A percentile compares a stretch with the other conserved stretches of the same genome.
phyloP scores from a whole-genome alignment of 768 basidiomycete genomes.

The Boletus vinaceobasis region DNA sequence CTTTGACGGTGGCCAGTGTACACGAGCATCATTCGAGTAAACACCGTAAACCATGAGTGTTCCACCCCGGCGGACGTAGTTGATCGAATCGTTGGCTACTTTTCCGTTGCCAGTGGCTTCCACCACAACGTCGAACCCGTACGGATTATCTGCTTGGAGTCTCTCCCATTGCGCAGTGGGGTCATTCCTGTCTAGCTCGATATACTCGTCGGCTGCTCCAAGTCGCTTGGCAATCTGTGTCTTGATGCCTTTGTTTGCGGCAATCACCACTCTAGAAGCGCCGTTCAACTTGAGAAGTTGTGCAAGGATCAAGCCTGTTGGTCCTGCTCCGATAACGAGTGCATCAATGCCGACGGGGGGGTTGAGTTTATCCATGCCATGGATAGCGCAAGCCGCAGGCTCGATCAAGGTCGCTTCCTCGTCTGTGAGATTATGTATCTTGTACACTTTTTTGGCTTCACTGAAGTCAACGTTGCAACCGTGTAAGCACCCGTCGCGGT shows the following conservation, averaged over 20 bases:
- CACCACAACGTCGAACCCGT: constrained; percentile 79
- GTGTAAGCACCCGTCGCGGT: background rate
- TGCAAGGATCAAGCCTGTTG: constrained; percentile 80
- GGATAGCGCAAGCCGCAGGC: constrained; percentile 84
- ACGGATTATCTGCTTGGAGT: constrained; percentile 70
- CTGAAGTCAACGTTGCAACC: constrained; percentile 28
- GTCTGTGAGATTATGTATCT: constrained; percentile 78
- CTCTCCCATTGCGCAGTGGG: constrained; percentile 73
- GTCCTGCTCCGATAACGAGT: constrained; percentile 80
- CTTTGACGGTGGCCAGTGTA: constrained; percentile 80
- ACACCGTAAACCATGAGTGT: constrained; percentile 85
- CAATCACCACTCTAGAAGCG: constrained; percentile 72
- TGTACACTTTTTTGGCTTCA: constrained; percentile 71
- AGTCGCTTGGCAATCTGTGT: constrained; percentile 77
- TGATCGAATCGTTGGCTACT: constrained; percentile 76
- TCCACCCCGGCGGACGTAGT: constrained; percentile 78
- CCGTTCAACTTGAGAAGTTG: constrained; percentile 85
- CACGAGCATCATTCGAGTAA: constrained; percentile 74
- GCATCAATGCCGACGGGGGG: constrained; percentile 78
- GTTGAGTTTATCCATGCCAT: constrained; percentile 80
- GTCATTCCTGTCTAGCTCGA: constrained; percentile 71
- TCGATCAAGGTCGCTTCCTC: constrained; percentile 83
- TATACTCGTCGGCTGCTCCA: constrained; percentile 74
- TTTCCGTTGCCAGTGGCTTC: constrained; percentile 78
- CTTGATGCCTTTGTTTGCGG: constrained; percentile 84